These are phyloP conservation scores for Rhizopogon vinicolor DNA, from an alignment of 768 basidiomycete species.

Conservation along the genomic window DNA sequence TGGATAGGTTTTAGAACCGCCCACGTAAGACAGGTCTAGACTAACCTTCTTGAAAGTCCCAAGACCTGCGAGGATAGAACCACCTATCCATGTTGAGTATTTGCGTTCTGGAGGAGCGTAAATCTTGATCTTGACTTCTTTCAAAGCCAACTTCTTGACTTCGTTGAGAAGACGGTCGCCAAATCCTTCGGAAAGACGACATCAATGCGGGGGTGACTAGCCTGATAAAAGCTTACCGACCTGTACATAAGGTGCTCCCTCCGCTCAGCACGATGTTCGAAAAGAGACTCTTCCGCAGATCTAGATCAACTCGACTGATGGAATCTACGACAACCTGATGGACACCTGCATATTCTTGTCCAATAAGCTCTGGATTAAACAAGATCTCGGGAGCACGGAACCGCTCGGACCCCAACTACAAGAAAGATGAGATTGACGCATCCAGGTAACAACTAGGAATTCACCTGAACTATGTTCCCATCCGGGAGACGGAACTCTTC, in stretches of 20 bases:
- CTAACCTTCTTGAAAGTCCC: conserved; percentile 95
- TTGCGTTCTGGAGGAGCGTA: conserved; percentile 99
- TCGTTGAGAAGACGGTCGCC: conserved; percentile 95
- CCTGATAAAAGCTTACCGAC: conserved; percentile 36
- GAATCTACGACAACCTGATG: conserved; percentile 99
- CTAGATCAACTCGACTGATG: conserved; percentile 92
- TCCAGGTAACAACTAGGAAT: conserved; percentile 16
- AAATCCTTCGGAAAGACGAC: conserved; percentile 54
- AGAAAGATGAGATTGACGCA: conserved; percentile 9
- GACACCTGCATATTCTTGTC: conserved; percentile 93
- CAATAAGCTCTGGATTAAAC: conserved; percentile 96
- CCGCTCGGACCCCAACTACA: conserved; percentile 87
- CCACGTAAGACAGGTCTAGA: conserved; percentile 10
- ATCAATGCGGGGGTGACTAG: conserved; percentile 13
- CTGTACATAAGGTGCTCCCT: conserved; percentile 92
- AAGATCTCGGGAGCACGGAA: conserved; percentile 97
- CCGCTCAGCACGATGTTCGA: conserved; percentile 97
- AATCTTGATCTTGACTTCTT: conserved; percentile 98
- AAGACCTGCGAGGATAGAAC: conserved; percentile 92
- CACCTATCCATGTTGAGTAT: conserved; percentile 96
- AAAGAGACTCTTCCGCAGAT: conserved; percentile 91
- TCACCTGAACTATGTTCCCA: conserved; percentile 87
- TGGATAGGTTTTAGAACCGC: conserved; percentile 1
- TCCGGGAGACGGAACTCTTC: conserved; percentile 95
- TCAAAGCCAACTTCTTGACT: conserved; percentile 91